phyloP scores from a whole-genome alignment of 257 asterid genomes.

The Mitragyna speciosa region DNA sequence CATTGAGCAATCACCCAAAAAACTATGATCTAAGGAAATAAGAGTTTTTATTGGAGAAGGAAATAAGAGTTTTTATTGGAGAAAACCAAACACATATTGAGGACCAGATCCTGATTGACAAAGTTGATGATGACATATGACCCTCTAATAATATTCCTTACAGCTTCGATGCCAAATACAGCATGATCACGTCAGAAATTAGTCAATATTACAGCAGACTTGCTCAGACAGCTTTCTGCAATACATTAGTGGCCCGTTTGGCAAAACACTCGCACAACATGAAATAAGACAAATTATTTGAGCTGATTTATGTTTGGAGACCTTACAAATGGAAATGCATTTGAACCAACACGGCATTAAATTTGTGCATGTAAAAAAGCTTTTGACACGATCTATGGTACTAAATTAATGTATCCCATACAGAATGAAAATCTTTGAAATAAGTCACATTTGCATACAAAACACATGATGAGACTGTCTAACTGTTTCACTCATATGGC shows the following conservation, averaged over 20 bases:
- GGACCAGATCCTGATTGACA: not conserved
- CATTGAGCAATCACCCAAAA: conserved; percentile 3
- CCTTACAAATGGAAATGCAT: not conserved
- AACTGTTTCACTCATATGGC: not conserved
- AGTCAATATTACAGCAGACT: not conserved
- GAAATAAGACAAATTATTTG: not conserved
- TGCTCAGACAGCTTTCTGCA: not conserved
- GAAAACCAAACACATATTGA: not conserved
- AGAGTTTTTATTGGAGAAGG: not conserved
- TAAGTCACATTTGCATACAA: not conserved
- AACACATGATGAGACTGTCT: not conserved
- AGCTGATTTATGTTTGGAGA: not conserved
- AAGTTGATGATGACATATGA: not conserved
- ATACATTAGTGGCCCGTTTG: not conserved
- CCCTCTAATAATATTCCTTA: not conserved
- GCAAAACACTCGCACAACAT: not conserved
- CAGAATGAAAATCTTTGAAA: not conserved
- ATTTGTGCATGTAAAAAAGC: not conserved
- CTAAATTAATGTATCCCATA: not conserved
- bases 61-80: not conserved
- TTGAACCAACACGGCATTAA: not conserved
- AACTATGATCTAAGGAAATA: not conserved
- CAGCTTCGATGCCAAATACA: not conserved
- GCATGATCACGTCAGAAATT: not conserved
- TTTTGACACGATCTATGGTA: no score